Conservation (phyloP, 2,329 filamentous ascomycete genomes). For the Botryotinia calthae region DNA sequence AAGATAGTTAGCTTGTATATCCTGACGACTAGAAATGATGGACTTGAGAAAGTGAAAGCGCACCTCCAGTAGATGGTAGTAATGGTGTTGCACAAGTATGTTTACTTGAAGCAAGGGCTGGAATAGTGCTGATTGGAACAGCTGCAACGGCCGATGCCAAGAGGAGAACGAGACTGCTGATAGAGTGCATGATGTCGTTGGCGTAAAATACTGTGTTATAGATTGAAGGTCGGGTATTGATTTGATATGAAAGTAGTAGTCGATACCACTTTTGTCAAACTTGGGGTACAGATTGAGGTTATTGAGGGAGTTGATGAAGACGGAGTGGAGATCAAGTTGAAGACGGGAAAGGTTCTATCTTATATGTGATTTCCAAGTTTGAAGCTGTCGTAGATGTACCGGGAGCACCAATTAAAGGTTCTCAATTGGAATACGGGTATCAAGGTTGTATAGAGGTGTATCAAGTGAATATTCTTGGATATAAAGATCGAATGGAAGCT, state of each 20-base stretch:
- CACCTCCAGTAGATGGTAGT: slow-evolving; percentile 15
- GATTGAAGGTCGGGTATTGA: neutral
- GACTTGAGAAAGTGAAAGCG: neutral
- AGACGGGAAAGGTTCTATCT: neutral
- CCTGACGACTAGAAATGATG: neutral
- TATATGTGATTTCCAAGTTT: neutral
- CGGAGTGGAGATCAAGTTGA: neutral
- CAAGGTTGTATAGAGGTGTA: neutral
- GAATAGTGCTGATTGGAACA: neutral
- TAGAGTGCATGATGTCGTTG: slow-evolving; percentile 1
- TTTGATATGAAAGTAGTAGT: neutral
- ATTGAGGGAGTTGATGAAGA: neutral
- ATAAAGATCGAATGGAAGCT: neutral
- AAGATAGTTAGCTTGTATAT: slow-evolving; percentile 3
- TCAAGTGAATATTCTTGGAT: neutral
- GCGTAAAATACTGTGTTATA: neutral
- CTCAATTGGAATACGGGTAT: neutral
- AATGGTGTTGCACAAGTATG: neutral
- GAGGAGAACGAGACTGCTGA: neutral
- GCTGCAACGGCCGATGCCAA: slow-evolving; percentile 6
- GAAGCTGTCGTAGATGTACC: neutral
- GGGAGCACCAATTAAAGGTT: neutral
- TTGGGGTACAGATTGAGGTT: neutral
- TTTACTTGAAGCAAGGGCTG: neutral
- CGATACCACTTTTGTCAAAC: neutral